These are phyloP conservation scores for Cystobasidium sp. DNA, from an alignment of 1,284 basidiomycete genomes.

Conservation along the genomic window DNA sequence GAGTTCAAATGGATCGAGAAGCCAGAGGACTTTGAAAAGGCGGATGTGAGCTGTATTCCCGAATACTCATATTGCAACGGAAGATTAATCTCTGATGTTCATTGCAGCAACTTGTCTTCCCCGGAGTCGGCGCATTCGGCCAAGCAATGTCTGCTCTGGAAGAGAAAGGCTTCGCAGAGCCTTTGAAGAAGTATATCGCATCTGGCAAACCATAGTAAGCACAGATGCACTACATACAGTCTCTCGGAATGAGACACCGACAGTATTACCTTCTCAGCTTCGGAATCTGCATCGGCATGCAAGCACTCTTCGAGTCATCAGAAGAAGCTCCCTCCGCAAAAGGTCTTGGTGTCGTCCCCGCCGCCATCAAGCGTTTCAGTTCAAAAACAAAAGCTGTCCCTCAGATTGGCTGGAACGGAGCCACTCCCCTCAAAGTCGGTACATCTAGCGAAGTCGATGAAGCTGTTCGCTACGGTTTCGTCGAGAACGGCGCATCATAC, in stretches of 20 bases:
- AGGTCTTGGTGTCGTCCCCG: slow-evolving; percentile 76
- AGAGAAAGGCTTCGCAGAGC: slow-evolving; percentile 75
- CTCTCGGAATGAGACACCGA: not conserved
- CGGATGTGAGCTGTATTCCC: slow-evolving; percentile 70
- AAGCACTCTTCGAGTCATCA: slow-evolving; percentile 87
- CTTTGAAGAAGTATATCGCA: slow-evolving; percentile 78
- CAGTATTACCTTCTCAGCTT: slow-evolving; percentile 50
- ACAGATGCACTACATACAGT: not conserved
- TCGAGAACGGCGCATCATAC: slow-evolving; percentile 65
- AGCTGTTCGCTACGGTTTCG: slow-evolving; percentile 60
- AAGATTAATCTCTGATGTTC: not conserved
- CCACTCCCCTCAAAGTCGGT: slow-evolving; percentile 56
- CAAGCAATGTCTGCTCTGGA: slow-evolving; percentile 80
- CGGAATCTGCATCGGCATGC: slow-evolving; percentile 95
- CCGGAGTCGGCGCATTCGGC: slow-evolving; percentile 95
- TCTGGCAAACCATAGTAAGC: slow-evolving; percentile 94
- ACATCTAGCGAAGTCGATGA: slow-evolving; percentile 51
- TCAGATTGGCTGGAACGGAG: slow-evolving; percentile 96
- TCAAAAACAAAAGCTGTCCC: slow-evolving; percentile 80
- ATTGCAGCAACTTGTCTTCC: slow-evolving; percentile 87
- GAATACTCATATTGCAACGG: not conserved
- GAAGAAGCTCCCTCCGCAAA: slow-evolving; percentile 67
- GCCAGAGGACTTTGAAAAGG: slow-evolving; percentile 83
- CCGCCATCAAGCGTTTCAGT: slow-evolving; percentile 70
- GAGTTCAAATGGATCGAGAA: slow-evolving; percentile 86